Evolutionary conservation across 2,329 filamentous ascomycete species (phyloP).

Genomic region (Lasiodiplodia theobromae): DNA sequence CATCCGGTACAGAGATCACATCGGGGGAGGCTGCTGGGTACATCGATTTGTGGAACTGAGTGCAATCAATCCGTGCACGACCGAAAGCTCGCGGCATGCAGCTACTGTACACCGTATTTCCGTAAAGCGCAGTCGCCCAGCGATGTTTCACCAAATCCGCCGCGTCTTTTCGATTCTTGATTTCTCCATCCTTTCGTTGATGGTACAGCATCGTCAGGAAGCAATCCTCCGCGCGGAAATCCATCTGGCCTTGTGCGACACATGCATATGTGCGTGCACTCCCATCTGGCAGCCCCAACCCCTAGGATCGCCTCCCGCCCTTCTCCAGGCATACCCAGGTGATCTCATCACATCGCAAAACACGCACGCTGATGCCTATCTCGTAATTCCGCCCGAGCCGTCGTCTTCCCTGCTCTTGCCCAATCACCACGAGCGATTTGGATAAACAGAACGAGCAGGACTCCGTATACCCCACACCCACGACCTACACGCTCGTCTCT

Average conservation of each 20-base stretch:
- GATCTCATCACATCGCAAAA: not conserved
- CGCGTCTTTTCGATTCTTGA: not conserved
- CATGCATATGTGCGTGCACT: not conserved
- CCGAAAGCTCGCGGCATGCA: not conserved
- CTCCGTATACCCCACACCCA: not conserved
- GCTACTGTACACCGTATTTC: not conserved
- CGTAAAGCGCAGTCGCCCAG: not conserved
- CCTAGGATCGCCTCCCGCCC: not conserved
- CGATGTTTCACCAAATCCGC: not conserved
- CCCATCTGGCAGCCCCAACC: not conserved
- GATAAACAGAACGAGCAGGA: not conserved
- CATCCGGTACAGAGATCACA: not conserved
- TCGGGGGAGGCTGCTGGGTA: not conserved
- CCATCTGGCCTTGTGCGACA: not conserved
- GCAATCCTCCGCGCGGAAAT: too few relatives aligned
- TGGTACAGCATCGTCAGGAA: not conserved
- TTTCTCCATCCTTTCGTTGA: not conserved
- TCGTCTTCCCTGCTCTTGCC: not conserved
- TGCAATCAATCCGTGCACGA: not conserved
- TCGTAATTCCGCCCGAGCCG: not conserved
- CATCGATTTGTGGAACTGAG: not conserved
- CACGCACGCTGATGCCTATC: not conserved
- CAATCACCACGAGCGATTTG: not conserved
- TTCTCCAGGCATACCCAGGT: not conserved
- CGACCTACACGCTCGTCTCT: not conserved